Evolutionary conservation across 2,329 filamentous ascomycete species (phyloP).

Genomic region (Colletotrichum theobromicola): DNA sequence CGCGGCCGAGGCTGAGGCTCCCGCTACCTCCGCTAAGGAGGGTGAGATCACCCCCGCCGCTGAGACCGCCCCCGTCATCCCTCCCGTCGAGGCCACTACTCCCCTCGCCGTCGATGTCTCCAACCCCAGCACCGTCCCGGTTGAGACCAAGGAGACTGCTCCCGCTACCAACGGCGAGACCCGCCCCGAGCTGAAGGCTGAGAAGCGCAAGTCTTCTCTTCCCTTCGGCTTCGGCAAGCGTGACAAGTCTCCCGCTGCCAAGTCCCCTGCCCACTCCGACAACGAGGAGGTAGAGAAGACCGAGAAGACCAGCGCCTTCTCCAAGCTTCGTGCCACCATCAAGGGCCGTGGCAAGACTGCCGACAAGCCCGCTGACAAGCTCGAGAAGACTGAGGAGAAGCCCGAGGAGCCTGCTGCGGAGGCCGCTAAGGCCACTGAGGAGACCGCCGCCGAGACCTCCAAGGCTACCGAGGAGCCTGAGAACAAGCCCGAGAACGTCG

Average conservation of each 20-base stretch:
- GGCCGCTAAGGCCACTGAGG: constrained; percentile 28
- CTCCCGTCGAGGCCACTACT: constrained; percentile 61
- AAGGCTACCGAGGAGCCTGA: constrained; percentile 39
- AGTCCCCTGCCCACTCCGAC: constrained; percentile 56
- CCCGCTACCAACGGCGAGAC: constrained; percentile 55
- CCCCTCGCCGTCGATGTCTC: constrained; percentile 61
- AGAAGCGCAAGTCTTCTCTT: constrained; percentile 83
- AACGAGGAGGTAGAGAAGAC: constrained; percentile 64
- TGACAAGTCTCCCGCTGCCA: constrained; percentile 45
- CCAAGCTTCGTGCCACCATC: constrained; percentile 65
- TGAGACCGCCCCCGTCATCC: constrained; percentile 63
- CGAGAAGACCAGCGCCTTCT: constrained; percentile 61
- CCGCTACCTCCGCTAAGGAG: constrained; percentile 47
- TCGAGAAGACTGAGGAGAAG: constrained; percentile 25
- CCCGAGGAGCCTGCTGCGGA: constrained; percentile 33
- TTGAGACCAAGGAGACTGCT: constrained; percentile 50
- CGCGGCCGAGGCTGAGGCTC: constrained; percentile 52
- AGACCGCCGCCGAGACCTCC: constrained; percentile 31
- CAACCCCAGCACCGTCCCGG: constrained; percentile 49
- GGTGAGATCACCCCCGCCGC: constrained; percentile 42
- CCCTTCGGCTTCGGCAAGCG: constrained; percentile 77
- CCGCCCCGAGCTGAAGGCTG: constrained; percentile 69
- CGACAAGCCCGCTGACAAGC: constrained; percentile 42
- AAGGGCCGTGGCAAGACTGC: constrained; percentile 46
- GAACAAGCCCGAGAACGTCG: constrained; percentile 45